A percentile compares a stretch with the other conserved stretches of the same genome.
Conservation (phyloP, 2,329 filamentous ascomycete species). For the Pseudocercospora macadamiae region DNA sequence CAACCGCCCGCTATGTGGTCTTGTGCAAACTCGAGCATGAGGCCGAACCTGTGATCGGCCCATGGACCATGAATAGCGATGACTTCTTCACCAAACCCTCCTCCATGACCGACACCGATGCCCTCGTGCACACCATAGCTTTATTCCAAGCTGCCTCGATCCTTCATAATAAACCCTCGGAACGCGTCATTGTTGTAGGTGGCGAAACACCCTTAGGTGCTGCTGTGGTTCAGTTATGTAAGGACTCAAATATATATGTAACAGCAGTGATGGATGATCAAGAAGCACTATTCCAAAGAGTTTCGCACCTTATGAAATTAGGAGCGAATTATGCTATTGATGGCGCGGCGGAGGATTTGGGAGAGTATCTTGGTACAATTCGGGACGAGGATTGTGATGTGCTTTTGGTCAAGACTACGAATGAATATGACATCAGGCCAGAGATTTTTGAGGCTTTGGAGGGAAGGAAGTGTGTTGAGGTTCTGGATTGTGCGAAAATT, state of each 20-base stretch:
- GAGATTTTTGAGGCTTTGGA: background rate
- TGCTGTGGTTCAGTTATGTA: conserved; percentile 5
- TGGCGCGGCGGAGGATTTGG: conserved; percentile 14
- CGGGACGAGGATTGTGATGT: background rate
- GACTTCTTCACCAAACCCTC: too few relatives aligned
- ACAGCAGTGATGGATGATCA: conserved; percentile 1
- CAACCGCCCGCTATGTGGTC: too few relatives aligned
- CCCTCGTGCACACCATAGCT: too few relatives aligned
- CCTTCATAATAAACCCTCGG: too few relatives aligned
- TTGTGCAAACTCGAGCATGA: too few relatives aligned
- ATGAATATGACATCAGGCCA: background rate
- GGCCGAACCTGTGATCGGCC: too few relatives aligned
- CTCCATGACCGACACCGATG: too few relatives aligned
- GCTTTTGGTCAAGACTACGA: background rate
- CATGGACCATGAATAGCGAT: too few relatives aligned
- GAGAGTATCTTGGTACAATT: background rate
- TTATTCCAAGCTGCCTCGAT: too few relatives aligned
- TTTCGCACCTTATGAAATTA: background rate
- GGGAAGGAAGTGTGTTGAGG: background rate
- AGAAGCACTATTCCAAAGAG: background rate
- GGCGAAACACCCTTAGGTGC: conserved; percentile 13
- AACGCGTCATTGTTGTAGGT: conserved; percentile 7
- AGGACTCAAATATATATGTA: background rate
- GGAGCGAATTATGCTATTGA: background rate
- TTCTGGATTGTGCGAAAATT: background rate